Percentiles rank a stretch among this genome's conserved stretches.
Conservation (phyloP, 768 basidiomycete genomes). For the Naematelia aurantialba region DNA sequence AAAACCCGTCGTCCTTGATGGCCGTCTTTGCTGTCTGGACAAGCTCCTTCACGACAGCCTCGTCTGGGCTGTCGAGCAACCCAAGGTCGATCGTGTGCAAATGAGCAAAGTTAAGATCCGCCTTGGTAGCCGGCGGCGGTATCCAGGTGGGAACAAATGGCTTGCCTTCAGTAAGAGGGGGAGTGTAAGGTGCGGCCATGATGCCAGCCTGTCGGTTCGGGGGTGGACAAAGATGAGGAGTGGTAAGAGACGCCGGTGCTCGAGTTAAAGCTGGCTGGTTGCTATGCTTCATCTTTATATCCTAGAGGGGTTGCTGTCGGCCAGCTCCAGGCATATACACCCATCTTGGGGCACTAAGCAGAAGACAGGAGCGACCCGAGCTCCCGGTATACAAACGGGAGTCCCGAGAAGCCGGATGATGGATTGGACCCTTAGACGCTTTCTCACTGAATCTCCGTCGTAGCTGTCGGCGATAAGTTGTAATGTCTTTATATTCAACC, state of each 20-base stretch:
- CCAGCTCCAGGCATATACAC: too few species aligned
- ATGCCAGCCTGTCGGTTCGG: not conserved
- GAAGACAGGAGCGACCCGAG: too few species aligned
- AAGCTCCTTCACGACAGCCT: slow-evolving; percentile 11
- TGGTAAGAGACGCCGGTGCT: not conserved
- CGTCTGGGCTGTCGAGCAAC: slow-evolving; percentile 19
- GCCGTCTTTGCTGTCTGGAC: slow-evolving; percentile 21
- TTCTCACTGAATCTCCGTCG: too few species aligned
- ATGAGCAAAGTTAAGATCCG: slow-evolving; percentile 21
- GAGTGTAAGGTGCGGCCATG: slow-evolving; percentile 25
- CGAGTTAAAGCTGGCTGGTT: too few species aligned
- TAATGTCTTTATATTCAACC: too few species aligned
- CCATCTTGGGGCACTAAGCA: too few species aligned
- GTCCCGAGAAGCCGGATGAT: too few species aligned
- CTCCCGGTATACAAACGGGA: too few species aligned
- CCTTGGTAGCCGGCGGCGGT: slow-evolving; percentile 18
- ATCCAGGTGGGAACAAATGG: slow-evolving; percentile 14
- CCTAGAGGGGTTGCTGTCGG: too few species aligned
- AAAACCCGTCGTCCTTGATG: slow-evolving; percentile 33
- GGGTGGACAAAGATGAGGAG: not conserved
- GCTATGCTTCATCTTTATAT: too few species aligned
- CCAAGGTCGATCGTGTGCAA: slow-evolving; percentile 30
- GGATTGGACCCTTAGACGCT: too few species aligned
- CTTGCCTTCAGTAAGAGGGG: slow-evolving; percentile 23
- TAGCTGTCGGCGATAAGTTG: too few species aligned